These are phyloP conservation scores for Epicoccum nigrum DNA, from an alignment of 2,329 filamentous ascomycete species.

Conservation along the genomic window DNA sequence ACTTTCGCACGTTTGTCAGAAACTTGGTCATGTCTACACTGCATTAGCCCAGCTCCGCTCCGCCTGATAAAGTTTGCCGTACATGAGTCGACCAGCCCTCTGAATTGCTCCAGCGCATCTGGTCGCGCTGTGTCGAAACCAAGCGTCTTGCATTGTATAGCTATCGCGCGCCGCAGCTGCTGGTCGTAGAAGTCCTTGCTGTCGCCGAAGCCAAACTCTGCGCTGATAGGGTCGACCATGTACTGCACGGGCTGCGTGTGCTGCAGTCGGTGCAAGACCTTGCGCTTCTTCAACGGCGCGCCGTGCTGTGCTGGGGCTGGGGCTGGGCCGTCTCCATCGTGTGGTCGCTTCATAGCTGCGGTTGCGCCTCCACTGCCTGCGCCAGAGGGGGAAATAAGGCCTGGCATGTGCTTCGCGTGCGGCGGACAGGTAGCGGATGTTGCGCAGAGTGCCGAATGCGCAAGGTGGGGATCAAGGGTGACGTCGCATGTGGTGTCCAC, in stretches of 20 bases:
- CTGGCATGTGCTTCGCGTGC: slow-evolving; percentile 39
- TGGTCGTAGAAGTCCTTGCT: slow-evolving; percentile 61
- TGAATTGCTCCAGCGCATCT: slow-evolving; percentile 62
- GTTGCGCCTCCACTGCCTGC: slow-evolving; percentile 38
- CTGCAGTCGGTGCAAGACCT: slow-evolving; percentile 40
- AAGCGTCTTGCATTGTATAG: slow-evolving; percentile 56
- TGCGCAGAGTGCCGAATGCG: slow-evolving; percentile 13
- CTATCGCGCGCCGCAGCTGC: slow-evolving; percentile 62
- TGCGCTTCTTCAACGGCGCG: slow-evolving; percentile 43
- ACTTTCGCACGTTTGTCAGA: slow-evolving; percentile 59
- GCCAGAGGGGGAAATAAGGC: slow-evolving; percentile 37
- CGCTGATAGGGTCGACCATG: slow-evolving; percentile 43
- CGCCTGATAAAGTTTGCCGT: slow-evolving; percentile 45
- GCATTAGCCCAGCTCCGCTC: slow-evolving; percentile 26
- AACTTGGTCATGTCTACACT: slow-evolving; percentile 61
- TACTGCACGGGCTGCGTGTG: slow-evolving; percentile 44
- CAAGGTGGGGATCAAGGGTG: slow-evolving; percentile 19
- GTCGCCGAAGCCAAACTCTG: slow-evolving; percentile 43
- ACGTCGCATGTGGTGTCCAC: slow-evolving; percentile 16
- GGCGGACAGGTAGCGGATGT: slow-evolving; percentile 9
- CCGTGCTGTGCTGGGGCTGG: slow-evolving; percentile 26
- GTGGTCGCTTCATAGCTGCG: slow-evolving; percentile 45
- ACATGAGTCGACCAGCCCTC: slow-evolving; percentile 64
- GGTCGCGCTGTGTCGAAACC: slow-evolving; percentile 63
- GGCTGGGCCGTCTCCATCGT: slow-evolving; percentile 27